Evolutionary conservation across 371 early-diverging fungal species (phyloP).

Genomic region (Gilbertella persicaria): DNA sequence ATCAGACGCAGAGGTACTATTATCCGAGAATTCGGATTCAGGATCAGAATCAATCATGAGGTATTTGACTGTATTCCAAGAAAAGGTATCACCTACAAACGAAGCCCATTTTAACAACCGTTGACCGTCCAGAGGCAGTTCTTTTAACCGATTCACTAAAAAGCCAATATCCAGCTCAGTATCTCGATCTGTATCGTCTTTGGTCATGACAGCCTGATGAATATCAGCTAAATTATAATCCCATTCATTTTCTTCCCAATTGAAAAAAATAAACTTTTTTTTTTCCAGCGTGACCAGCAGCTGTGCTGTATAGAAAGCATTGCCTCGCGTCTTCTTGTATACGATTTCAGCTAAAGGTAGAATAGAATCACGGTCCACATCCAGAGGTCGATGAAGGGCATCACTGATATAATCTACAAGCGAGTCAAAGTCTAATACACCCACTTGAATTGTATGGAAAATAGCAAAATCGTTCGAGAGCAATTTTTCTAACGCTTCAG

Average conservation of each 20-base stretch:
- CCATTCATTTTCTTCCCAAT: constrained; percentile 53
- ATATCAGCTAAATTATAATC: constrained; percentile 40
- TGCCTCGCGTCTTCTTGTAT: constrained; percentile 40
- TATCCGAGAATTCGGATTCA: constrained; percentile 33
- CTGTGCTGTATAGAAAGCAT: constrained; percentile 45
- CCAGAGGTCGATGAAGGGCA: constrained; percentile 34
- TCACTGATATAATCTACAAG: constrained; percentile 40
- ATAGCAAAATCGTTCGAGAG: constrained; percentile 29
- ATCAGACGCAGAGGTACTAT: constrained; percentile 4
- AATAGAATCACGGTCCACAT: constrained; percentile 22
- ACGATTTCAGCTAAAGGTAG: constrained; percentile 39
- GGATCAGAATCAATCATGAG: constrained; percentile 39
- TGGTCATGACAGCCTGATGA: constrained; percentile 23
- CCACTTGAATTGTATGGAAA: constrained; percentile 30
- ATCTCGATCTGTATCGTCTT: constrained; percentile 17
- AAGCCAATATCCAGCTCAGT: constrained; percentile 39
- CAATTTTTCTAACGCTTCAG: constrained; percentile 15
- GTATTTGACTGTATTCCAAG: constrained; percentile 43
- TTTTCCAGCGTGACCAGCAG: constrained; percentile 39
- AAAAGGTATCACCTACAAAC: constrained; percentile 47
- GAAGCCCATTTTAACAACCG: constrained; percentile 44
- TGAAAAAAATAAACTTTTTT: constrained; percentile 46
- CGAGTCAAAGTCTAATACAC: constrained; percentile 37
- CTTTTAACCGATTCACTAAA: constrained; percentile 32
- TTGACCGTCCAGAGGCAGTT: constrained; percentile 39